Conservation (phyloP, 2,329 filamentous ascomycete genomes). For the Aspergillus versicolor region DNA sequence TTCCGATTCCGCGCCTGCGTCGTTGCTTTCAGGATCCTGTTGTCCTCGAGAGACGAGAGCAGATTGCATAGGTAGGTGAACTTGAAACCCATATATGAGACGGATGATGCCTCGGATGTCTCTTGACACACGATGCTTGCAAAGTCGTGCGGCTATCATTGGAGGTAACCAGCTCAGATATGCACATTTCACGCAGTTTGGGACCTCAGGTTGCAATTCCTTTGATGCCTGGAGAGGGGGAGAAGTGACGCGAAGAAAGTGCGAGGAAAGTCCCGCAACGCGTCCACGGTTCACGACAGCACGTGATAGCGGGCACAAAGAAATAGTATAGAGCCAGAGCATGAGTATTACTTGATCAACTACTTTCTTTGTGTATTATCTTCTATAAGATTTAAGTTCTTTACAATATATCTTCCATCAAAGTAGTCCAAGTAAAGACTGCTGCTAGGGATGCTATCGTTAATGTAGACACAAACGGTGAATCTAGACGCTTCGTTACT, state of each 20-base stretch:
- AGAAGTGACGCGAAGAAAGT: not conserved
- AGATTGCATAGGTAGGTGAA: conserved; percentile 75
- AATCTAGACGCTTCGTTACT: no score
- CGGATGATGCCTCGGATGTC: not conserved
- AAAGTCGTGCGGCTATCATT: not conserved
- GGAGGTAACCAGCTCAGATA: not conserved
- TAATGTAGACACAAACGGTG: no score
- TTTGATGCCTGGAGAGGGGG: not conserved
- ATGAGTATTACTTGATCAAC: no score
- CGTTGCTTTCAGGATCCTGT: conserved; percentile 37
- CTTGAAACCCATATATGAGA: conserved; percentile 42
- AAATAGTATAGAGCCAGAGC: not conserved
- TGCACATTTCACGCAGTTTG: not conserved
- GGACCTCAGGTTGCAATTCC: not conserved
- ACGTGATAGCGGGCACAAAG: conserved; percentile 26
- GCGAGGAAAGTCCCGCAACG: conserved; percentile 15
- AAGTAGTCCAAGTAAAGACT: no score
- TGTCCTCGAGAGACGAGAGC: conserved; percentile 64
- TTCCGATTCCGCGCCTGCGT: conserved; percentile 28
- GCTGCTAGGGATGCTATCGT: no score
- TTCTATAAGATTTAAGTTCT: no score
- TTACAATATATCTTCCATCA: no score
- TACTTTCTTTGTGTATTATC: no score
- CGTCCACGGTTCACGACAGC: conserved; percentile 34
- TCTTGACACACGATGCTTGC: not conserved